These are phyloP conservation scores for Ophiocordyceps unilateralis DNA, from an alignment of 2,329 filamentous ascomycete species.

Conservation along the genomic window DNA sequence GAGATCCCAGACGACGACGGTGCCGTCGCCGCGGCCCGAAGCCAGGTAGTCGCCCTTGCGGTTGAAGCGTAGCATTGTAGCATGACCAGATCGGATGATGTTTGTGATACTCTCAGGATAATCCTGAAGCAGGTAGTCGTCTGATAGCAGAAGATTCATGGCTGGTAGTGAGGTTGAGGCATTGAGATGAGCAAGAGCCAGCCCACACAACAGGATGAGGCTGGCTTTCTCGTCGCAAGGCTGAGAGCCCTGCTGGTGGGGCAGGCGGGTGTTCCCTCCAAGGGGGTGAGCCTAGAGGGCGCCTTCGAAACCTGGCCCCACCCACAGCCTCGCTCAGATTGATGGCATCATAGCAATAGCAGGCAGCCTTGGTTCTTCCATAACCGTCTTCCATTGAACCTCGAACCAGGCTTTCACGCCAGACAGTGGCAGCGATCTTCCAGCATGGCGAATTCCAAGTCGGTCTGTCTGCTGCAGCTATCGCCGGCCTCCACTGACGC, in stretches of 20 bases:
- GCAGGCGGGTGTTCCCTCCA: too few species aligned
- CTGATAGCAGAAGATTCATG: conserved; percentile 44
- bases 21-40: conserved; percentile 84
- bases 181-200: too few species aligned
- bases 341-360: not conserved
- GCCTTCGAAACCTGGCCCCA: not conserved
- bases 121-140: conserved; percentile 53
- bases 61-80: conserved; percentile 67
- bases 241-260: not conserved
- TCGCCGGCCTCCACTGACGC: not conserved
- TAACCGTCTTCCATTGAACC: not conserved
- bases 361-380: not conserved
- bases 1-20: conserved; percentile 88
- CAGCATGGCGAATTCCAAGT: conserved; percentile 40
- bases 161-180: conserved; percentile 1
- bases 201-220: not conserved
- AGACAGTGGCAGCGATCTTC: not conserved
- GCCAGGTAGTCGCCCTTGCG: conserved; percentile 88
- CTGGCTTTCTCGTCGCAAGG: not conserved
- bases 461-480: conserved; percentile 3
- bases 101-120: conserved; percentile 83
- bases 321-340: not conserved
- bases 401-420: not conserved
- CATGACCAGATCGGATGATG: conserved; percentile 58
- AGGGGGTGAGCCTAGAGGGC: too few species aligned